These are phyloP conservation scores for Sugiyamaella pinicola DNA, from an alignment of 1,139 yeast genomes.

Conservation along the genomic window DNA sequence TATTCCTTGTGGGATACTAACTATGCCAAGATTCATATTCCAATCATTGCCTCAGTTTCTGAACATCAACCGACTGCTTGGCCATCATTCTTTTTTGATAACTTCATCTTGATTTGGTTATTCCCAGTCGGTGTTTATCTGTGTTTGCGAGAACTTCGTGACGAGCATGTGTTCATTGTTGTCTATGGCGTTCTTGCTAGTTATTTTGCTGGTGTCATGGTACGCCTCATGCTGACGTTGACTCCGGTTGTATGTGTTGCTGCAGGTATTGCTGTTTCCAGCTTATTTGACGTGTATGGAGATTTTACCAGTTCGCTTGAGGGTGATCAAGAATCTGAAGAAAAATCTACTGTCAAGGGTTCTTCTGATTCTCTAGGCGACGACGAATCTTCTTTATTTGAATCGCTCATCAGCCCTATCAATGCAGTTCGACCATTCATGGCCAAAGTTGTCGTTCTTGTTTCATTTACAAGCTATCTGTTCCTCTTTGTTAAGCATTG, in stretches of 20 bases:
- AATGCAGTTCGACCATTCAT: conserved; percentile 43
- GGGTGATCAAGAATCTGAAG: conserved; percentile 16
- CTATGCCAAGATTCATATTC: conserved; percentile 97
- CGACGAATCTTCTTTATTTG: conserved; percentile 21
- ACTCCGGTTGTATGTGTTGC: conserved; percentile 95
- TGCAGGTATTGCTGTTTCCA: conserved; percentile 83
- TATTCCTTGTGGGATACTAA: conserved; percentile 98
- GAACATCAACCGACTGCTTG: conserved; percentile 99
- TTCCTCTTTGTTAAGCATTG: conserved; percentile 88
- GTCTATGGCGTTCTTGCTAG: conserved; percentile 90
- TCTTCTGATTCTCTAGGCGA: too few relatives aligned
- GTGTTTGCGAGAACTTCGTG: conserved; percentile 83
- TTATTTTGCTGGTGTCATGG: conserved; percentile 99
- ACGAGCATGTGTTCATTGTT: conserved; percentile 91
- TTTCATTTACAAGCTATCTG: conserved; percentile 75
- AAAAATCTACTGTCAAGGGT: conserved; percentile 11
- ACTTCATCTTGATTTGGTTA: conserved; percentile 90
- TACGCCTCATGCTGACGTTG: conserved; percentile 92
- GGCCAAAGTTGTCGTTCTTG: conserved; percentile 64
- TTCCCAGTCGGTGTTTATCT: conserved; percentile 97
- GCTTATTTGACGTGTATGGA: conserved; percentile 79
- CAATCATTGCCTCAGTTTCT: conserved; percentile 97
- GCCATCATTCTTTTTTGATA: conserved; percentile 97
- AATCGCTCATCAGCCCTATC: conserved; percentile 19
- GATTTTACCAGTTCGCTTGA: conserved; percentile 50